Conservation (phyloP, 139 green algal genomes). For the Micractinium conductrix region DNA sequence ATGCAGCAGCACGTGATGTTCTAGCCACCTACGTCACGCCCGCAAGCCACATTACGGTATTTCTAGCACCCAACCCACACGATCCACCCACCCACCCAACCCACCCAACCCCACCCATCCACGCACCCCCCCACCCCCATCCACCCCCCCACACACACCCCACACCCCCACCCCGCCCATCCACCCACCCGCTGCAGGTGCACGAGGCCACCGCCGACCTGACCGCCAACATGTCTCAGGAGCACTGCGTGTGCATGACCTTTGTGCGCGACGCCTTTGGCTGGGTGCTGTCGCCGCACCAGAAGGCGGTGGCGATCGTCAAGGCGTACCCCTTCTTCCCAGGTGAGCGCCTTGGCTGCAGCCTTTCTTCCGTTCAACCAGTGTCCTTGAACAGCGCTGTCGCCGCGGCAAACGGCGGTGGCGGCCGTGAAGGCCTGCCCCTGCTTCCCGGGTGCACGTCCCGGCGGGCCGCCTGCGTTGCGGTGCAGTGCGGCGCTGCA, state of each 20-base stretch:
- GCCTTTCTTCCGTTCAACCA: background rate
- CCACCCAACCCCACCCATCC: background rate
- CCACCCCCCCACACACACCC: background rate
- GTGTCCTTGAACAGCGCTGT: too few species aligned
- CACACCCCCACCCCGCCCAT: background rate
- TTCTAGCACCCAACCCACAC: too few species aligned
- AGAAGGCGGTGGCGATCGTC: slow-evolving; percentile 21
- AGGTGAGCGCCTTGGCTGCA: too few species aligned
- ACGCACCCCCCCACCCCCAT: background rate
- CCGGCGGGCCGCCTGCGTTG: too few species aligned
- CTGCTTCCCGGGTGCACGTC: too few species aligned
- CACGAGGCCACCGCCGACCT: slow-evolving; percentile 30
- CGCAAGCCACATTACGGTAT: too few species aligned
- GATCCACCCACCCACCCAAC: too few species aligned
- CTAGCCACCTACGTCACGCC: too few species aligned
- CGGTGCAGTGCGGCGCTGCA: too few species aligned
- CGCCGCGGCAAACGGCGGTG: background rate
- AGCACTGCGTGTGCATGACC: slow-evolving; percentile 35
- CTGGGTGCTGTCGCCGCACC: slow-evolving; percentile 1
- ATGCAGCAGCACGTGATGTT: too few species aligned
- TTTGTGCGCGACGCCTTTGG: slow-evolving; percentile 21
- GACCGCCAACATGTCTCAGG: slow-evolving; percentile 25
- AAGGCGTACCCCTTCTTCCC: background rate
- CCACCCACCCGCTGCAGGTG: background rate
- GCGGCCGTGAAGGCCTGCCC: background rate